Evolutionary conservation across 768 basidiomycete genomes (phyloP).

Genomic region (Lactarius pseudohatsudake): DNA sequence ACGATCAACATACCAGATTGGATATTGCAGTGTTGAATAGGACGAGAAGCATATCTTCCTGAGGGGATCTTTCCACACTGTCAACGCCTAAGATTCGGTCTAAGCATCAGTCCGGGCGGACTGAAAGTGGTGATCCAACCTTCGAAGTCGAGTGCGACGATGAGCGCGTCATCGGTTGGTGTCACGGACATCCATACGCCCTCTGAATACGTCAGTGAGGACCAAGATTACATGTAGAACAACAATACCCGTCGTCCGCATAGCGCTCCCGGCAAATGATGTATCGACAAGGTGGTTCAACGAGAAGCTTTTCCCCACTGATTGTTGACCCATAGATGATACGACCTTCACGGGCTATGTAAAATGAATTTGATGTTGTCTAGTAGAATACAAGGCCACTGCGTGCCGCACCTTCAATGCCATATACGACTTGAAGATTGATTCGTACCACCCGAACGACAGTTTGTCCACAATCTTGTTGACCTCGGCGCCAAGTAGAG

Average conservation of each 20-base stretch:
- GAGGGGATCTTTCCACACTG: conserved; percentile 60
- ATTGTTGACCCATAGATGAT: not conserved
- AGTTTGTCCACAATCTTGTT: conserved; percentile 53
- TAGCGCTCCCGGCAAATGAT: conserved; percentile 37
- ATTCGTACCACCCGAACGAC: conserved; percentile 64
- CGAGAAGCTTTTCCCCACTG: not conserved
- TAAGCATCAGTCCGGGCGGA: not conserved
- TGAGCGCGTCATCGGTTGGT: not conserved
- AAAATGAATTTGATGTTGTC: no score
- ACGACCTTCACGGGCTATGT: conserved; percentile 49
- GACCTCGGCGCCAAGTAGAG: conserved; percentile 58
- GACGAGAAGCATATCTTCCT: conserved; percentile 30
- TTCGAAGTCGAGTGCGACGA: not conserved
- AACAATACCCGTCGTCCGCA: conserved; percentile 50
- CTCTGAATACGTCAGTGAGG: conserved; percentile 34
- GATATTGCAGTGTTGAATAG: not conserved
- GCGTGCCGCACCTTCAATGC: conserved; percentile 29
- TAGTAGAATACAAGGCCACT: no score
- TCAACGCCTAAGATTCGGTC: conserved; percentile 46
- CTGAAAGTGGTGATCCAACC: conserved; percentile 31
- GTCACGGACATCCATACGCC: conserved; percentile 59
- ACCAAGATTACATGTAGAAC: no score
- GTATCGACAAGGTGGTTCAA: not conserved
- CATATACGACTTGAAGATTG: conserved; percentile 61
- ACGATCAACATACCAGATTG: not conserved